Evolutionary conservation across 2,329 filamentous ascomycete genomes (phyloP), one percentile per base, ranked within the genome.

Genomic region (Aspergillus sp.): DNA sequence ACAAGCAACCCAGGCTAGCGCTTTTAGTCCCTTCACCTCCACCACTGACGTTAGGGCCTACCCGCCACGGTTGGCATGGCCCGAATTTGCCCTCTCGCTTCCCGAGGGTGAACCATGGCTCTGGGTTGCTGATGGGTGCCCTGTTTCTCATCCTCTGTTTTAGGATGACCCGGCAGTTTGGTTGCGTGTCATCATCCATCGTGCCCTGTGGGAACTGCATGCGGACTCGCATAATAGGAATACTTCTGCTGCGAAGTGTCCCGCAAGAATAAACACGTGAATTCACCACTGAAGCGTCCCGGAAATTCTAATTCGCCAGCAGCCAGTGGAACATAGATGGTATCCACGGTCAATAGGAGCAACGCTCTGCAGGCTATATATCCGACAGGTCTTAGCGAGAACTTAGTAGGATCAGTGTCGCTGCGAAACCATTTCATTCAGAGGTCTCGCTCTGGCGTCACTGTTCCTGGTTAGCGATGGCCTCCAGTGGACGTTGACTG

Each of bases 21-120:
- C 20, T 11, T 15, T 22, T 29, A 10, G 14, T 13, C 26, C 15
- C 30, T 32, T 33, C 15, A 26, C n/a, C n/a, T 29, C 32, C 22
- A 30, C 37, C 37, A 43, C 40, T 48, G 49, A 45, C 45, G 49
- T 10, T 22, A 22, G 19, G 46, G 44, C 34, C 42, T 36, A 47
- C 43, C 48, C 47, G 48, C 39, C 31, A 39, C 30, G 37, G 34
- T 29, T 39, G 19, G 19, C 19, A 22, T 22, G 30, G 32, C 30
- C 34, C 33, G 32, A 33, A 26, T 35, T 30, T 34, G 36, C 40
- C 29, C 36, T 42, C 32, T 40, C 29, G 41, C 44, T 48, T 51
- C 48, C 49, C 48, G 47, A 43, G 30, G 12, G 25, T 45, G 54
- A 58, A 58, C 54, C 54, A 49, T 55, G 52, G 53, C 44, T 46